Base-by-base conservation (phyloP, 768 basidiomycete species). In the Tricholoma matsutake region DNA sequence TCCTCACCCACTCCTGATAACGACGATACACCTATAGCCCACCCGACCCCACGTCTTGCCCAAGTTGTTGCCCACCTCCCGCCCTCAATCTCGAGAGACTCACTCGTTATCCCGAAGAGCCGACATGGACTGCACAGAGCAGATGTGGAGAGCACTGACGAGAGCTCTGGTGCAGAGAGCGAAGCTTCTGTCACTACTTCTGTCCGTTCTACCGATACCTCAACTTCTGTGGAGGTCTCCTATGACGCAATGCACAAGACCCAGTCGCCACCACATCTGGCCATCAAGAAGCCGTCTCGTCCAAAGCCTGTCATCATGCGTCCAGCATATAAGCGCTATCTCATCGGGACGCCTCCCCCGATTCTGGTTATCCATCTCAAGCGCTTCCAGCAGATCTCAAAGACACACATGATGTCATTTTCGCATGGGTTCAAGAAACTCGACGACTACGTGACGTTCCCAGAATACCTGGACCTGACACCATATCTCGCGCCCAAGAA, bases 351-450 rank as follows among this genome's bases (percentile, higher is more conserved):
- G 0, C 87, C 91, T 1, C 96, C 96, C 0, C 92, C 94, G 0
- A 83, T 97, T 32, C 84, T 98, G 59, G 91, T 96, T 55, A 84
- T 98, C 61, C 96, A 98, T 67, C 82, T 97, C 54, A 98, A 98
- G 76, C 84, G 96, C 51, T 98, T 98, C 76, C 93, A 96, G 74
- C 94, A 96, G 69, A 81, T 88, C 7, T 78, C 80, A 41, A 89
- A 88, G 74, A 79, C 81, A 56, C 80, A 84, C 4, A 73, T 85
- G 59, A 74, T 87, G 60, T 84, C 86, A 16, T 86, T 88, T 66
- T 83, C 87, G 37, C 83, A 83, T 51, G 86, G 86, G 18, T 90
- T 90, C 73, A 92, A 92, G 79, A 96, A 96, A 76, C 75, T 96
- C 58, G 96, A 98, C 65, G 94, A 96, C 68, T 94, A 86, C 64